Conservation (phyloP, 108 stramenopile species). For the Halocafeteria seosinensis region DNA sequence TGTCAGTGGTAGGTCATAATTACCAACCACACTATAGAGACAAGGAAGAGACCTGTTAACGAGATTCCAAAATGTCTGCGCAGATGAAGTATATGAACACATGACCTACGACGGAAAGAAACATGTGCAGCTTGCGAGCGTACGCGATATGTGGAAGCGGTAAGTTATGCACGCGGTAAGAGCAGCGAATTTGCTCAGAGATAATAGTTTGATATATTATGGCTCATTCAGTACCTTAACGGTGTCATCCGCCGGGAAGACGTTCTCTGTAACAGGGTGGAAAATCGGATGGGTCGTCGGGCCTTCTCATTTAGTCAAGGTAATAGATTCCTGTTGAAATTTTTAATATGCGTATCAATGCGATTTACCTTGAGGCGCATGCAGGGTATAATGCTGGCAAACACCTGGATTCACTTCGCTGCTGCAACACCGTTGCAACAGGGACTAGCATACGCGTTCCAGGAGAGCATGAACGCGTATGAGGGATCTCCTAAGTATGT, state of each 20-base stretch:
- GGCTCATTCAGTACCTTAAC: no score
- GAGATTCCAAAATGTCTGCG: no score
- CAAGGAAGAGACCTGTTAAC: no score
- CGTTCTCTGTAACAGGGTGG: conserved; percentile 95
- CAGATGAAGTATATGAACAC: conserved; percentile 99
- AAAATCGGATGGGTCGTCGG: conserved; percentile 94
- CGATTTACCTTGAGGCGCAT: no score
- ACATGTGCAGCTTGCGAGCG: conserved; percentile 57
- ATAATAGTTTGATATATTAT: no score
- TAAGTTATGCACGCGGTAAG: no score
- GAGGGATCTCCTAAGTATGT: conserved; percentile 45
- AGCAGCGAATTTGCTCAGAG: not conserved
- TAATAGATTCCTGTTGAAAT: conserved; percentile 13
- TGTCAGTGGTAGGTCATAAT: no score
- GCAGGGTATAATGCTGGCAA: conserved; percentile 48
- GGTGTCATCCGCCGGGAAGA: conserved; percentile 90
- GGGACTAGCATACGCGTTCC: conserved; percentile 58
- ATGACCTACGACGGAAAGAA: conserved; percentile 62
- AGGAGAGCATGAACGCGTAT: conserved; percentile 62
- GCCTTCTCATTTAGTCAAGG: conserved; percentile 42
- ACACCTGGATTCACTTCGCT: conserved; percentile 86
- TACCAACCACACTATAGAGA: no score
- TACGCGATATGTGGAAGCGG: conserved; percentile 71
- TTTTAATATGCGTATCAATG: not conserved
- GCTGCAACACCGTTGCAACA: conserved; percentile 76